Conservation (phyloP, 345 rosid genomes). For the Corymbia maculata region DNA sequence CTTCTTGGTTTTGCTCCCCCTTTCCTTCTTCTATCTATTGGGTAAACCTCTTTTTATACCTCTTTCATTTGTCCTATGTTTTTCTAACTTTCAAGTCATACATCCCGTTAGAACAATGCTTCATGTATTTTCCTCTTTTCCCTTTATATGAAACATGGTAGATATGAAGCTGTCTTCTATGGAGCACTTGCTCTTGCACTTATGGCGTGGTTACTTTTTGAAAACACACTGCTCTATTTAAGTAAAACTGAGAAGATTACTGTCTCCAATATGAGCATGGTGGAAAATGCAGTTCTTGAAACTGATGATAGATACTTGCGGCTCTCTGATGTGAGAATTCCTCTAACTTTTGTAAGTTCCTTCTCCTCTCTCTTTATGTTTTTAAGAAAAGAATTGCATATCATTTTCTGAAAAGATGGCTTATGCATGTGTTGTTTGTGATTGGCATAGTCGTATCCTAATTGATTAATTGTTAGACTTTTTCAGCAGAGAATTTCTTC, state of each 20-base stretch:
- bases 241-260: constrained; percentile 26
- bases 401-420: neutral
- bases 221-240: constrained; percentile 50
- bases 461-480: neutral
- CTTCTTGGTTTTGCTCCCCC: constrained; percentile 89
- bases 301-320: constrained; percentile 57
- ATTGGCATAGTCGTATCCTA: neutral
- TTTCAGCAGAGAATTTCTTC: neutral
- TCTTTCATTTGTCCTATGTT: neutral
- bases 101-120: neutral
- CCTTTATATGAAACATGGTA: constrained; percentile 21
- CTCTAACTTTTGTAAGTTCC: constrained; percentile 68
- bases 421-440: neutral
- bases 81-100: neutral
- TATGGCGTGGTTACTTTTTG: constrained; percentile 78
- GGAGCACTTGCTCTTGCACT: constrained; percentile 73
- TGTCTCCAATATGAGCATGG: constrained; percentile 19
- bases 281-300: constrained; percentile 28
- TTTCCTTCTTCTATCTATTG: constrained; percentile 86
- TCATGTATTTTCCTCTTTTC: neutral
- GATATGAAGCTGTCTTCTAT: constrained; percentile 93
- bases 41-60: constrained; percentile 28
- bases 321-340: constrained; percentile 82
- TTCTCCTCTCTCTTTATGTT: neutral
- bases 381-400: neutral